Evolutionary conservation across 106 monocot genomes (phyloP), one percentile per base, ranked within the genome.

Genomic region (Amphibolis antarctica): DNA sequence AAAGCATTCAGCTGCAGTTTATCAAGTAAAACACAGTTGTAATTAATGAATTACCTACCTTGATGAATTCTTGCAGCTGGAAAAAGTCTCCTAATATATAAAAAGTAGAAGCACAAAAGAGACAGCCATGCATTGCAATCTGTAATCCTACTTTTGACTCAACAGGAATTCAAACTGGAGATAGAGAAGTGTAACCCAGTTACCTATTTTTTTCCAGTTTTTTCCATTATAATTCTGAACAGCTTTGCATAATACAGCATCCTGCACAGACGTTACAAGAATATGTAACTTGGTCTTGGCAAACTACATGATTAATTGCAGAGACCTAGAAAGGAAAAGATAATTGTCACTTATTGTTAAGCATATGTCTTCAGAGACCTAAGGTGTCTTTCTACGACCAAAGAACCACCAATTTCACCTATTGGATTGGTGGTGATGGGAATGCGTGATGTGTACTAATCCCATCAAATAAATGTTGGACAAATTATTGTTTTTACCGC

Each of bases 191-290:
- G 17, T 17, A 0, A 44, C 19, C 26, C 15, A 56, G n/a, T 21
- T 80, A 93, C 92, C 88, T 66, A 93, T 93, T 68, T 88, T 88
- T 62, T 93, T 93, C 92, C 88, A 93, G 44, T 83, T 88, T 68
- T 79, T 88, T 15, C 85, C 92, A 56, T 85, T 70, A 28, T 66
- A 85, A 9, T 53, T 53, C 42, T 85, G 68, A 24, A 93, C 88
- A 21, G 83, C 82, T 66, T 59, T 76, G 65, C 59, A 46, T 30
- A 93, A 66, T 58, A 76, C 74, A 56, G 68, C 67, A 83, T 93
- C 92, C 92, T 93, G 82, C 71, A 82, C 20, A 44, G 14, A 62
- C 44, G 6, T 19, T 63, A 28, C 10, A 12, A 57, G 56, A 56
- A 24, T 11, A 57, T 15, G 27, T 57, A 28, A 57, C 57, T 28